phyloP scores from a whole-genome alignment of 2,329 filamentous ascomycete species.

The Sclerotiophoma versabilis region DNA sequence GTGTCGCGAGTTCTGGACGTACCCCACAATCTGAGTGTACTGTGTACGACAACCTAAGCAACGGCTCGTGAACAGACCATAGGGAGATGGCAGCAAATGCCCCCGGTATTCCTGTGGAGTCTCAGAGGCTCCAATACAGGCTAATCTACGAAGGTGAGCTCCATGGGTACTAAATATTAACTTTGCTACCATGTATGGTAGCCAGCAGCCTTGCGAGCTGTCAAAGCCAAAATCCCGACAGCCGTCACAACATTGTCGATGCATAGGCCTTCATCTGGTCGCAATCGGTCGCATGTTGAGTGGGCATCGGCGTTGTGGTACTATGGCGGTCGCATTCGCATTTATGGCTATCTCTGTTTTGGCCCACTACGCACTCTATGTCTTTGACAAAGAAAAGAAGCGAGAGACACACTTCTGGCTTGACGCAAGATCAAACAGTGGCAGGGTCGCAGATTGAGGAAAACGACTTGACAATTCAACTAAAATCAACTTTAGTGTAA shows the following conservation, averaged over 20 bases:
- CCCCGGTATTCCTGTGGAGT: conserved; percentile 3
- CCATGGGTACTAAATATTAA: conserved; percentile 1
- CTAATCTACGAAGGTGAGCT: conserved; percentile 3
- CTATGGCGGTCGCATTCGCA: conserved; percentile 1
- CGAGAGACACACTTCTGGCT: neutral
- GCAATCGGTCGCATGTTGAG: neutral
- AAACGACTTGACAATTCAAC: neutral
- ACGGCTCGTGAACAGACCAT: too few species aligned
- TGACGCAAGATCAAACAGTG: neutral
- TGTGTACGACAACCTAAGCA: too few species aligned
- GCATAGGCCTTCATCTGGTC: conserved; percentile 6
- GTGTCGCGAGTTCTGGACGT: too few species aligned
- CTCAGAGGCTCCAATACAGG: conserved; percentile 3
- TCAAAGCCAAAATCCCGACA: neutral
- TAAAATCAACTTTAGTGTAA: conserved; percentile 1
- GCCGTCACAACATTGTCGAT: conserved; percentile 1
- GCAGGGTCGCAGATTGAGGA: neutral
- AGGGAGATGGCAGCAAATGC: neutral
- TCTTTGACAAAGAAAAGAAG: conserved; percentile 2
- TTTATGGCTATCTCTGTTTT: neutral
- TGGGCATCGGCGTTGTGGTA: conserved; percentile 1
- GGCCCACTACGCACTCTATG: neutral
- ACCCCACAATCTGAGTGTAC: too few species aligned
- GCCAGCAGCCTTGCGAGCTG: too few species aligned
- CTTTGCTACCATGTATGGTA: neutral